phyloP scores from a whole-genome alignment of 768 basidiomycete species.

The Clitopilus passeckerianus region DNA sequence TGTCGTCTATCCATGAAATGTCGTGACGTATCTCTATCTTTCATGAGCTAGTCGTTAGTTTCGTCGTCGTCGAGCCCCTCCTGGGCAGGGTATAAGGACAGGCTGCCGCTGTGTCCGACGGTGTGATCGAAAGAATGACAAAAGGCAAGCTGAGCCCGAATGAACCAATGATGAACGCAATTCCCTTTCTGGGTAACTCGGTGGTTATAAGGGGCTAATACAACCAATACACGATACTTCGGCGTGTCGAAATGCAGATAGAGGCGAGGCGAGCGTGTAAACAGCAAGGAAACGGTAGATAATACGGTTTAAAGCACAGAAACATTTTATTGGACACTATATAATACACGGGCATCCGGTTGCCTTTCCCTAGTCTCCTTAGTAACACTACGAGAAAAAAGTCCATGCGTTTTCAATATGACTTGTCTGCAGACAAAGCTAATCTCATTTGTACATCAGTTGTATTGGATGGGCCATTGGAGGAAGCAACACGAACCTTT shows the following conservation, averaged over 20 bases:
- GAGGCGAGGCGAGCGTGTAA: neutral
- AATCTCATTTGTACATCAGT: no score
- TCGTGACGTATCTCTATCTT: conserved; percentile 6
- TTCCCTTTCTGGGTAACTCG: conserved; percentile 5
- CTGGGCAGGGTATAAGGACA: conserved; percentile 15
- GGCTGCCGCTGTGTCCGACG: conserved; percentile 4
- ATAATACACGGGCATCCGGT: neutral
- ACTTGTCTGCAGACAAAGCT: neutral
- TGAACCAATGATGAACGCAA: conserved; percentile 6
- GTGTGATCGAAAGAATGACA: conserved; percentile 6
- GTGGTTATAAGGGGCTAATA: neutral
- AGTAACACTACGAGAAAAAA: neutral
- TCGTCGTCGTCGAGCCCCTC: conserved; percentile 9
- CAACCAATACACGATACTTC: neutral
- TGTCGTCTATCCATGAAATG: conserved; percentile 4
- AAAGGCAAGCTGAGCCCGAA: neutral
- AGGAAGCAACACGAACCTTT: neutral
- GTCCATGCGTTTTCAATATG: neutral
- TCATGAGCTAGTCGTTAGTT: conserved; percentile 8
- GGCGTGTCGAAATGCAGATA: neutral
- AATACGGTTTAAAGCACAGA: neutral
- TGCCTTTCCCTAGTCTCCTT: neutral
- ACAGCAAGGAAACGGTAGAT: neutral
- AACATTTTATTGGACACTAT: neutral
- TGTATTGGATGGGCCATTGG: neutral